Conservation (phyloP, 177 flowering plant genomes). For the Vitis hybrid region DNA sequence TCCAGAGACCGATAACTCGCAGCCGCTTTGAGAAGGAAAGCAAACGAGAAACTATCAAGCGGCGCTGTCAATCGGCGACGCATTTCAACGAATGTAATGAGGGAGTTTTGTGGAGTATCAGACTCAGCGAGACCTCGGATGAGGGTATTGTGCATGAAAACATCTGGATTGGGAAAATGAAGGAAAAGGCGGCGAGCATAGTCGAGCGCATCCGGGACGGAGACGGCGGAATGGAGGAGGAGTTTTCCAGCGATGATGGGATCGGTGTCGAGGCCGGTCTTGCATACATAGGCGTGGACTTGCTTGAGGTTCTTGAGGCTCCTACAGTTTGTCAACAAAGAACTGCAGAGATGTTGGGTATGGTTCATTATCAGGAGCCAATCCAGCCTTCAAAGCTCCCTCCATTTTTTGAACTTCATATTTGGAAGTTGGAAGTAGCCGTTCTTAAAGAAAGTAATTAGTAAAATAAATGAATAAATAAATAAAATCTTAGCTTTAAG, state of each 20-base stretch:
- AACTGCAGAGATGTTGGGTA: slow-evolving; percentile 27
- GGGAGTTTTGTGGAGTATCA: slow-evolving; percentile 34
- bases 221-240: slow-evolving; percentile 48
- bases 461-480: too few species aligned
- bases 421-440: too few species aligned
- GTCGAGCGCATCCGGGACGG: slow-evolving; percentile 43
- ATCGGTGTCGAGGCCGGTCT: slow-evolving; percentile 44
- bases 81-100: slow-evolving; percentile 42
- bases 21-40: slow-evolving; percentile 61
- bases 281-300: slow-evolving; percentile 50
- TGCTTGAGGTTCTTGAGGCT: slow-evolving; percentile 44
- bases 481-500: too few species aligned
- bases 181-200: slow-evolving; percentile 49
- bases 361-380: slow-evolving; percentile 8
- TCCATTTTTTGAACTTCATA: too few species aligned
- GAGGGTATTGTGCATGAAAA: slow-evolving; percentile 76
- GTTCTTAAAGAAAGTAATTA: too few species aligned
- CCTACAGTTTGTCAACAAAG: slow-evolving; percentile 46
- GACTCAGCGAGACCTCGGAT: slow-evolving; percentile 71
- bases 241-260: slow-evolving; percentile 58
- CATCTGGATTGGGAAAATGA: slow-evolving; percentile 50
- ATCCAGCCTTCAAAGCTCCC: too few species aligned
- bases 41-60: slow-evolving; percentile 73
- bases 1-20: slow-evolving; percentile 44
- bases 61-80: slow-evolving; percentile 18